Evolutionary conservation across 2,329 filamentous ascomycete species (phyloP).

Genomic region (Pseudogymnoascus verrucosus): DNA sequence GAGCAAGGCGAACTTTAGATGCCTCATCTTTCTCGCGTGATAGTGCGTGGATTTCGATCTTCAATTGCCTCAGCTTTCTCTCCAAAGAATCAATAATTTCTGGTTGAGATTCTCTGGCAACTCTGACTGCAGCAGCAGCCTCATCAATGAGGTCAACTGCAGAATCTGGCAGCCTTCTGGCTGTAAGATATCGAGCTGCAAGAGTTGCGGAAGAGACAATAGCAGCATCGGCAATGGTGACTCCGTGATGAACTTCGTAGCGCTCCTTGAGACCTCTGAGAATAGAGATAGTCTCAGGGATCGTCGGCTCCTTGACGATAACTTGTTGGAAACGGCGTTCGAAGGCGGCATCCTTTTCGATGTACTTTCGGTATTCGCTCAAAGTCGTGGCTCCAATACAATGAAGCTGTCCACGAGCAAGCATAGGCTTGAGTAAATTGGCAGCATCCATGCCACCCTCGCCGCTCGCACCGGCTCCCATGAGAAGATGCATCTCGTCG

Average conservation of each 20-base stretch:
- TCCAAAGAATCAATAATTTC: conserved; percentile 94
- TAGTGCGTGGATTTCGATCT: conserved; percentile 95
- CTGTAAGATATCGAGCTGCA: conserved; percentile 87
- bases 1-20: conserved; percentile 71
- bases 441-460: conserved; percentile 98
- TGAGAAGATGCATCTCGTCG: conserved; percentile 96
- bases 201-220: conserved; percentile 88
- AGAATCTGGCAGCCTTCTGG: conserved; percentile 84
- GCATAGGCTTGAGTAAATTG: conserved; percentile 96
- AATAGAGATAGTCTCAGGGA: conserved; percentile 90
- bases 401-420: conserved; percentile 91
- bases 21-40: conserved; percentile 92
- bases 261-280: conserved; percentile 97
- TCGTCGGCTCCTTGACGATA: conserved; percentile 84
- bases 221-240: conserved; percentile 89
- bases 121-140: conserved; percentile 90
- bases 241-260: conserved; percentile 97
- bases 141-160: conserved; percentile 96
- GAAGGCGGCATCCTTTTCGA: conserved; percentile 96
- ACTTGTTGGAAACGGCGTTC: conserved; percentile 99
- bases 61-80: conserved; percentile 77
- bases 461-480: conserved; percentile 90
- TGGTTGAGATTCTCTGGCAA: conserved; percentile 91
- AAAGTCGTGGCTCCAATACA: conserved; percentile 97
- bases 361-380: conserved; percentile 94